phyloP scores from a whole-genome alignment of 768 basidiomycete species.

The Lentinus tigrinus region DNA sequence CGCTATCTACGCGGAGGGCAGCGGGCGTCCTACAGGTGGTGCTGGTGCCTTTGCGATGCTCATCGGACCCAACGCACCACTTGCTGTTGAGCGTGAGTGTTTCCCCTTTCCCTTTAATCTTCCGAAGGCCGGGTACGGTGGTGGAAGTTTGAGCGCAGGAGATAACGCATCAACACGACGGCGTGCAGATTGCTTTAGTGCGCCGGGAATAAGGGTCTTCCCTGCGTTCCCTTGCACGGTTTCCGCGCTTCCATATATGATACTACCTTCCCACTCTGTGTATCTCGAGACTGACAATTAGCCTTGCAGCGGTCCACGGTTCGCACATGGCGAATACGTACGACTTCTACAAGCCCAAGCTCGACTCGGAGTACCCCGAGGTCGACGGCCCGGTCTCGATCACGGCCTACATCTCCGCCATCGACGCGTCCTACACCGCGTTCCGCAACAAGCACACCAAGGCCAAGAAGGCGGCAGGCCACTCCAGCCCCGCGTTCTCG shows the following conservation, averaged over 20 bases:
- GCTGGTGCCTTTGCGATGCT: conserved; percentile 94
- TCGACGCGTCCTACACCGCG: conserved; percentile 84
- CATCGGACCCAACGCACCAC: conserved; percentile 93
- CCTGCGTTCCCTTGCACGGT: not conserved
- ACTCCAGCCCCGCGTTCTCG: conserved; percentile 53
- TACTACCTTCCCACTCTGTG: not conserved
- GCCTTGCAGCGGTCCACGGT: conserved; percentile 80
- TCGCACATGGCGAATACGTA: conserved; percentile 97
- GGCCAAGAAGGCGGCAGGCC: conserved; percentile 45
- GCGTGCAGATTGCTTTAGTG: no score
- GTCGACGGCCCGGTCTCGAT: conserved; percentile 98
- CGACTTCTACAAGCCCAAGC: conserved; percentile 98
- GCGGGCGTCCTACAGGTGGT: conserved; percentile 93
- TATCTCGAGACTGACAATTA: not conserved
- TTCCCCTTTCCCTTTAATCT: conserved; percentile 14
- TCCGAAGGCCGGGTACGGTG: not conserved
- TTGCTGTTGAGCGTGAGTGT: conserved; percentile 89
- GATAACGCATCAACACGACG: no score
- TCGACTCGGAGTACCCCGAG: conserved; percentile 92
- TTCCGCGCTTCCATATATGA: not conserved
- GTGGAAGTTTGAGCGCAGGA: not conserved
- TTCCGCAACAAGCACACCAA: conserved; percentile 82
- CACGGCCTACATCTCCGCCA: conserved; percentile 89
- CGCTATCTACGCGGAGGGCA: conserved; percentile 95
- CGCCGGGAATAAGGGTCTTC: no score